A percentile compares a stretch with the other conserved stretches of the same genome.
phyloP scores from a whole-genome alignment of 2,329 filamentous ascomycete genomes.

The Cadophora luteo-olivacea region DNA sequence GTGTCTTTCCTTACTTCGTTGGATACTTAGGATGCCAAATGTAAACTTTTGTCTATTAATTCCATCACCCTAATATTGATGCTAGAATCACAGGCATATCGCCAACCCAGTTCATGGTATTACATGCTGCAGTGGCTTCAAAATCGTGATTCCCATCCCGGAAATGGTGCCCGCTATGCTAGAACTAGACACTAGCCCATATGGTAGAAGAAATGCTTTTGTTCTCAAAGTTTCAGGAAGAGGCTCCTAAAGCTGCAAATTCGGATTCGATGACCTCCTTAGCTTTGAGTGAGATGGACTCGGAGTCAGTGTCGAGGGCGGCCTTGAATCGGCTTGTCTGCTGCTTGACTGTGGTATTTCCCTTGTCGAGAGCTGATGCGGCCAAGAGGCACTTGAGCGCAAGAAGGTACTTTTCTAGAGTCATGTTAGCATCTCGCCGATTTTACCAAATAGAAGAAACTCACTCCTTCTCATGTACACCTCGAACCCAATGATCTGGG shows the following conservation, averaged over 20 bases:
- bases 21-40: conserved; percentile 12
- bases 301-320: conserved; percentile 60
- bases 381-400: conserved; percentile 86
- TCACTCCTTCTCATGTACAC: conserved; percentile 85
- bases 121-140: conserved; percentile 2
- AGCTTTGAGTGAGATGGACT: conserved; percentile 69
- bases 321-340: conserved; percentile 75
- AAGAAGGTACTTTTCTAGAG: conserved; percentile 81
- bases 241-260: conserved; percentile 66
- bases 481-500: conserved; percentile 87
- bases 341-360: conserved; percentile 76
- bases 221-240: conserved; percentile 34
- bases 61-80: conserved; percentile 15
- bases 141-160: not conserved
- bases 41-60: conserved; percentile 40
- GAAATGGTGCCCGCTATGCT: not conserved
- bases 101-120: not conserved
- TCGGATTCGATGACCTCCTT: conserved; percentile 72
- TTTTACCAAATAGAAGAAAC: conserved; percentile 39
- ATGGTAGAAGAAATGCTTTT: not conserved
- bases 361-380: conserved; percentile 70
- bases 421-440: conserved; percentile 38
- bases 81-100: conserved; percentile 1
- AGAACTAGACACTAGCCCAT: not conserved
- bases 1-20: not conserved